Percentiles rank a stretch among this genome's conserved stretches.
Evolutionary conservation across 768 basidiomycete genomes (phyloP).

Genomic region (Hericium rajendrae): DNA sequence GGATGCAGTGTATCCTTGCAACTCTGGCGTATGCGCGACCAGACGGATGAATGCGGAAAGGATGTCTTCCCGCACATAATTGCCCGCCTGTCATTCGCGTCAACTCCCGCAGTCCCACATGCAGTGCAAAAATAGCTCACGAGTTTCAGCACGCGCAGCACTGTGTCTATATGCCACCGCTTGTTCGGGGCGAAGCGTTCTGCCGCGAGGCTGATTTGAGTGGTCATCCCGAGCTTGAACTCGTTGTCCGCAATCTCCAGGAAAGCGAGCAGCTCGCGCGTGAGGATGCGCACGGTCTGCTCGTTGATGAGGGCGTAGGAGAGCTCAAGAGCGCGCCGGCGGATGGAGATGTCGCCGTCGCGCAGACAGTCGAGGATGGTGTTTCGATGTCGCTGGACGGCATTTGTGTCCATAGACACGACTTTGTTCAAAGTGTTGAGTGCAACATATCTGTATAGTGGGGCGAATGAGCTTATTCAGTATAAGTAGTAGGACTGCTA

Average conservation of each 20-base stretch:
- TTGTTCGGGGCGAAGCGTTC: conserved; percentile 97
- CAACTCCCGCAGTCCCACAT: background rate
- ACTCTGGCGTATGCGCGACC: conserved; percentile 92
- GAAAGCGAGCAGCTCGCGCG: conserved; percentile 89
- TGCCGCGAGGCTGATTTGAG: conserved; percentile 91
- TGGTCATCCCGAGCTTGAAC: conserved; percentile 97
- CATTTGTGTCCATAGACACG: conserved; percentile 94
- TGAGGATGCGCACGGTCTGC: conserved; percentile 83
- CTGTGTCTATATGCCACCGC: conserved; percentile 98
- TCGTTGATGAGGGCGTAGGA: conserved; percentile 98
- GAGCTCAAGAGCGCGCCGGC: conserved; percentile 90
- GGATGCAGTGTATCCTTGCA: conserved; percentile 92
- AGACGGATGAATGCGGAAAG: conserved; percentile 91
- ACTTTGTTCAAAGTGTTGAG: conserved; percentile 98
- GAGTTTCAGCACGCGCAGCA: conserved; percentile 82
- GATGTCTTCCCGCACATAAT: conserved; percentile 95
- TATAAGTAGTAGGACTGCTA: conserved; percentile 1
- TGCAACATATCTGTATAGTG: conserved; percentile 73
- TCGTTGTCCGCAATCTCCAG: conserved; percentile 98
- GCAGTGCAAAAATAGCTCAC: conserved; percentile 34
- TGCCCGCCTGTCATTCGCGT: conserved; percentile 64
- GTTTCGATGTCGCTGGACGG: conserved; percentile 95
- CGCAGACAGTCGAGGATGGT: conserved; percentile 98
- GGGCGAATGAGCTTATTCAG: background rate
- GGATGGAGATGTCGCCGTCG: conserved; percentile 98